Evolutionary conservation across 352 stramenopile species (phyloP), one percentile per base, ranked within the genome.

Genomic region (Elongisporangium prolatum): DNA sequence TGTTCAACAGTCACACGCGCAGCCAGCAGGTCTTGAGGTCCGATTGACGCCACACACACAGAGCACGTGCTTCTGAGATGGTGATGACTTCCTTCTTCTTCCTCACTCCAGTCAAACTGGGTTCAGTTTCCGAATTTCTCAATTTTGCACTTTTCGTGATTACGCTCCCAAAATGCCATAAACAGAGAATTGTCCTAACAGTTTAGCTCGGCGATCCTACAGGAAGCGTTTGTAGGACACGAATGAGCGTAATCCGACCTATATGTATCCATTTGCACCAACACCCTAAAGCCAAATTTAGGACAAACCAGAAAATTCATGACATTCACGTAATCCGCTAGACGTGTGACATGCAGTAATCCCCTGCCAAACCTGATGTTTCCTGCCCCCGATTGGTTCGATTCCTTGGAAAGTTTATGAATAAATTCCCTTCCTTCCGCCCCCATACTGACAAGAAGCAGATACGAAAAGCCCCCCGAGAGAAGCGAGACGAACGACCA

Each of bases 401-500:
- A 52, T 25, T 25, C 18, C 48, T 25, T 52, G 20, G 48, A 52
- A 21, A 52, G 48, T 44, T 44, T 44, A 44, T 44, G 48, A 52
- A 25, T 52, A 25, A 52, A 52, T 21, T 21, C 21, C 48, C 18
- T 52, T 25, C 48, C 20, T 25, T 52, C 21, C 20, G 14, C 20
- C 20, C 9, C 18, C 18, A 52, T 24, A 52, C n/a, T 24, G 9
- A 21, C 18, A 1, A 25, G 48, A 52, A 52, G 48, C 18, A 52
- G 48, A 52, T 25, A 16, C 48, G 48, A 25, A 52, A 25, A 52
- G 48, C 48, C 20, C 20, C 48, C 18, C 20, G 48, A 25, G 21
- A 52, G 48, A 52, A 52, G 48, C 18, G 21, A 52, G 48, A 52
- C 20, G 48, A 52, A 52, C 48, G 48, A 52, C 48, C 20, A 52